Percentiles rank a stretch among this genome's conserved stretches.
Conservation (phyloP, 2,329 filamentous ascomycete genomes). For the Ophiocordyceps camponoti-rufipedis region DNA sequence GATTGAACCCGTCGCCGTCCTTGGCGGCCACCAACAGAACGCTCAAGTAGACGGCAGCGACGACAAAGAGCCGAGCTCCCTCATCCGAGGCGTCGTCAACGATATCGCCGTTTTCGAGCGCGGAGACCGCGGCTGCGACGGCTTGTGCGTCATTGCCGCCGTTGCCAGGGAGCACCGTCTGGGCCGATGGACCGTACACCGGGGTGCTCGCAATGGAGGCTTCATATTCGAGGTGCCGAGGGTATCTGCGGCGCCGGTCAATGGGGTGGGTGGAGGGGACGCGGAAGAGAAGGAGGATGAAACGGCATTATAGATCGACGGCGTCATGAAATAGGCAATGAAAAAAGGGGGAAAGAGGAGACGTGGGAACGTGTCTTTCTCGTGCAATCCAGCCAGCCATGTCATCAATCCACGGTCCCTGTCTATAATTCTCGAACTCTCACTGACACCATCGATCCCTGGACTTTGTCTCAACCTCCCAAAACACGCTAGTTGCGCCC, state of each 20-base stretch:
- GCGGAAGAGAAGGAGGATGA: conserved; percentile 6
- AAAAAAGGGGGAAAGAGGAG: too few relatives aligned
- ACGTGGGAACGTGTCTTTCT: too few relatives aligned
- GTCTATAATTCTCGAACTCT: too few relatives aligned
- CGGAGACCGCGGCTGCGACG: conserved; percentile 56
- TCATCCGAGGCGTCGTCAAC: conserved; percentile 65
- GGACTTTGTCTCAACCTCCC: too few relatives aligned
- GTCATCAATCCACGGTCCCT: too few relatives aligned
- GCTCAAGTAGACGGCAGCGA: conserved; percentile 8
- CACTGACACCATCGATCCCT: too few relatives aligned
- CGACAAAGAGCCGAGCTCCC: conserved; percentile 7
- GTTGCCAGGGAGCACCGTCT: conserved; percentile 74
- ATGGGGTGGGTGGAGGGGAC: conserved; percentile 14
- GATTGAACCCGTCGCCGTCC: conserved; percentile 52
- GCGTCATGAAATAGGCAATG: too few relatives aligned
- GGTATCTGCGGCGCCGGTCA: conserved; percentile 7
- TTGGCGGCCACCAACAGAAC: conserved; percentile 25
- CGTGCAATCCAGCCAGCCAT: too few relatives aligned
- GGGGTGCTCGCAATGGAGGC: conserved; percentile 59
- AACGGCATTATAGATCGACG: conserved; percentile 1
- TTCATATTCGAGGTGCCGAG: conserved; percentile 68
- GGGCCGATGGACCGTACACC: conserved; percentile 57
- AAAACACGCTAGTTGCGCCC: too few relatives aligned
- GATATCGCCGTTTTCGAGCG: conserved; percentile 76
- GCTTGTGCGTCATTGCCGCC: conserved; percentile 70